Evolutionary conservation across 768 basidiomycete species (phyloP).

Genomic region (Tulasnella sp.): DNA sequence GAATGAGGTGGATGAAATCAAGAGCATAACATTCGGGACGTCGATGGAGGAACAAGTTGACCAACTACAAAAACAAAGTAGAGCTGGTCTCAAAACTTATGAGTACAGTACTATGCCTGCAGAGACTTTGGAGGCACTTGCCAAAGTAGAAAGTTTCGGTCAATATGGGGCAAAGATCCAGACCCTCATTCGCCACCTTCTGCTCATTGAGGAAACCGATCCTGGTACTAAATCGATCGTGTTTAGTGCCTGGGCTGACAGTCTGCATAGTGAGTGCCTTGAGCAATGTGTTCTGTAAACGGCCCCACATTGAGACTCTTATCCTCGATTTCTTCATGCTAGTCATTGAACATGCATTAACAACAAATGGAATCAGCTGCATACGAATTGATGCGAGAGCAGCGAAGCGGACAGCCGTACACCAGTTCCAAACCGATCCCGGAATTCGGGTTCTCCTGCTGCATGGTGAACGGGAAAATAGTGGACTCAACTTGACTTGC

Average conservation of each 20-base stretch:
- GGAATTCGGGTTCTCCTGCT: conserved; percentile 72
- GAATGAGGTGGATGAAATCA: conserved; percentile 25
- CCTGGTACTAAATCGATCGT: conserved; percentile 80
- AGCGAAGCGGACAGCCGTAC: conserved; percentile 62
- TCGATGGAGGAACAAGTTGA: conserved; percentile 1
- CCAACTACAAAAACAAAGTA: conserved; percentile 32
- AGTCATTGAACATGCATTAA: conserved; percentile 78
- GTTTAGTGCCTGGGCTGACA: conserved; percentile 92
- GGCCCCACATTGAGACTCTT: neutral
- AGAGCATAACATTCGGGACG: conserved; percentile 30
- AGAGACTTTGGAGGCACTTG: conserved; percentile 55
- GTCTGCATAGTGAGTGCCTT: conserved; percentile 64
- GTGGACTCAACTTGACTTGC: conserved; percentile 78
- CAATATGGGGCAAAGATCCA: conserved; percentile 78
- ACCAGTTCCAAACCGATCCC: conserved; percentile 69
- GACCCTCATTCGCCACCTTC: conserved; percentile 70
- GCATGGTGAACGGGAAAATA: conserved; percentile 89
- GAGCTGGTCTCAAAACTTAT: conserved; percentile 46
- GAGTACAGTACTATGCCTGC: conserved; percentile 64
- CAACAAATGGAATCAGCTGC: conserved; percentile 67
- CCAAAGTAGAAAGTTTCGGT: conserved; percentile 60
- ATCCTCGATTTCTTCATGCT: conserved; percentile 31
- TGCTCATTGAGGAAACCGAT: conserved; percentile 67
- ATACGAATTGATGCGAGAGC: conserved; percentile 70
- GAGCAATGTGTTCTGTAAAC: neutral